A percentile compares a stretch with the other conserved stretches of the same genome.
phyloP scores from a whole-genome alignment of 1,139 yeast species.

The Zygosaccharomyces sapae region DNA sequence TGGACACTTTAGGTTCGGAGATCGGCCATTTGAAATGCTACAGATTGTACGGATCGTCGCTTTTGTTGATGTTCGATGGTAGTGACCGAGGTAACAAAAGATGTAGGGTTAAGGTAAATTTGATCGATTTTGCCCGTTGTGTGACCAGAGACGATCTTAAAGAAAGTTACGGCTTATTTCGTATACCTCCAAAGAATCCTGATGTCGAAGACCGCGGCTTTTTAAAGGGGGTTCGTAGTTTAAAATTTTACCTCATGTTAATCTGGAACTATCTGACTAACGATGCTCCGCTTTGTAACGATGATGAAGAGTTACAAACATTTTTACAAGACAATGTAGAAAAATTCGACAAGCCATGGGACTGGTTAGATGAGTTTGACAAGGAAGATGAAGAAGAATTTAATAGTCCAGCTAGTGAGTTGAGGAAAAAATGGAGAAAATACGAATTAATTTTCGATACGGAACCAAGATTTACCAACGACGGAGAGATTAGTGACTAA shows the following conservation, averaged over 20 bases:
- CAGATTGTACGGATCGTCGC: constrained; percentile 86
- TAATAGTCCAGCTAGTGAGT: constrained; percentile 29
- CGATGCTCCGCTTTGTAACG: constrained; percentile 31
- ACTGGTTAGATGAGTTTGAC: constrained; percentile 50
- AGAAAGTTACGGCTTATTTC: constrained; percentile 35
- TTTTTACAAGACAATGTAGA: constrained; percentile 36
- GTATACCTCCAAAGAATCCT: constrained; percentile 68
- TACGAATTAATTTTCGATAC: constrained; percentile 36
- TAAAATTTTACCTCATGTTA: constrained; percentile 56
- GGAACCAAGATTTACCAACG: constrained; percentile 35
- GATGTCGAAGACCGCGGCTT: constrained; percentile 74
- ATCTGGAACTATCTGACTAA: constrained; percentile 51
- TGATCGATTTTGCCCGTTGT: constrained; percentile 95
- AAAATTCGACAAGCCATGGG: constrained; percentile 35
- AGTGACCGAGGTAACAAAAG: constrained; percentile 27
- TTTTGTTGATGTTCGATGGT: constrained; percentile 86
- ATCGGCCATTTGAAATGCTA: constrained; percentile 65
- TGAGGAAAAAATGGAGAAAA: constrained; percentile 37
- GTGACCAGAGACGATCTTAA: constrained; percentile 62
- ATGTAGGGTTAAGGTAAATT: constrained; percentile 49
- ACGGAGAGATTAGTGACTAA: constrained; percentile 34
- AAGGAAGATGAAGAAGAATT: constrained; percentile 37
- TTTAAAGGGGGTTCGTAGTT: constrained; percentile 69
- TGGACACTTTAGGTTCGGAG: constrained; percentile 54
- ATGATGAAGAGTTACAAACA: constrained; percentile 23